Percentiles rank a stretch among this genome's conserved stretches.
These are phyloP conservation scores for Golubevia pallescens DNA, from an alignment of 1,284 basidiomycete genomes.

Conservation along the genomic window DNA sequence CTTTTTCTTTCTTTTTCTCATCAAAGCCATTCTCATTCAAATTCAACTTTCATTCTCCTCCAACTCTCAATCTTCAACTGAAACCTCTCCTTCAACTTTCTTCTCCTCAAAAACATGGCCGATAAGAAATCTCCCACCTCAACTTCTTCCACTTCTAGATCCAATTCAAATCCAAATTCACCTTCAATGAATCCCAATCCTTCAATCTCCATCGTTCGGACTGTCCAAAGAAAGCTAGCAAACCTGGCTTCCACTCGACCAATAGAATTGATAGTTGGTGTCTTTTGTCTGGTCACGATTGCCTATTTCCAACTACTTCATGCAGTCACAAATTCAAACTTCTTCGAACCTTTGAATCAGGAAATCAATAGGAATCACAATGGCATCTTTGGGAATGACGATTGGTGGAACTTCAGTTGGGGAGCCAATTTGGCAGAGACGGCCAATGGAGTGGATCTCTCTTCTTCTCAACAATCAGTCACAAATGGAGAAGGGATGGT, in stretches of 20 bases:
- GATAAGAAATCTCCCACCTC: neutral
- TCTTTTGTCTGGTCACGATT: slow-evolving; percentile 59
- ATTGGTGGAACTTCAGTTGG: too few relatives aligned
- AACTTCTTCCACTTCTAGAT: neutral
- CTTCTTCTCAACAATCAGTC: too few relatives aligned
- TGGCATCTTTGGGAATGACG: too few relatives aligned
- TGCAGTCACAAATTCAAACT: slow-evolving; percentile 54
- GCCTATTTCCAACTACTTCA: slow-evolving; percentile 62
- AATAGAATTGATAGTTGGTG: slow-evolving; percentile 58
- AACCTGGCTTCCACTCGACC: slow-evolving; percentile 17
- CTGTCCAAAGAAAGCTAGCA: neutral
- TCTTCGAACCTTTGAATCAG: slow-evolving; percentile 15
- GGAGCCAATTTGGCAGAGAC: too few relatives aligned
- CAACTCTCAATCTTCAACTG: neutral
- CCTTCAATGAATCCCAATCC: neutral
- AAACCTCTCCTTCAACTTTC: neutral
- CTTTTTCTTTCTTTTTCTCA: too few relatives aligned
- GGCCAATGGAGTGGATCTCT: too few relatives aligned
- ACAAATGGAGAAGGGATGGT: neutral
- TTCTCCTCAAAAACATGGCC: neutral
- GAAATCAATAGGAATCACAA: neutral
- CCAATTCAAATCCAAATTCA: neutral
- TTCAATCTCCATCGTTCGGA: neutral
- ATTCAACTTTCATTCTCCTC: too few relatives aligned
- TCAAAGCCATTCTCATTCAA: too few relatives aligned